These are phyloP conservation scores for Citrullus colocynthis DNA, from an alignment of 306 rosid species.

Conservation along the genomic window DNA sequence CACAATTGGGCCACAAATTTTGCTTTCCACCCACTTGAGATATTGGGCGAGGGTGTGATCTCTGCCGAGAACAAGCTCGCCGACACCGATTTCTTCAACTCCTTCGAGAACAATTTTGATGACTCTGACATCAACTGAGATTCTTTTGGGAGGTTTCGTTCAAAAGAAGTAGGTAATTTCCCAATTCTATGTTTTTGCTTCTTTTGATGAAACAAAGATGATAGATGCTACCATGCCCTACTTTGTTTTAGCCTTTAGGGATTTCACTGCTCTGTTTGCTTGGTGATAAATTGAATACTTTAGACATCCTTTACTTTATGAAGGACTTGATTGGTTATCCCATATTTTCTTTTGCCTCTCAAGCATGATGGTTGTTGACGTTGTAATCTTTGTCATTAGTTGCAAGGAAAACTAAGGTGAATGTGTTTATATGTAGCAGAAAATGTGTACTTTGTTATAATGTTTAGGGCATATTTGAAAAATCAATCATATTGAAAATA, in stretches of 20 bases:
- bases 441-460: not conserved
- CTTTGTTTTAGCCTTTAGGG: not conserved
- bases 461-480: too few species aligned
- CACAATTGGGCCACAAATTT: too few species aligned
- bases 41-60: slow-evolving; percentile 46
- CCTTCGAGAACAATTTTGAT: slow-evolving; percentile 67
- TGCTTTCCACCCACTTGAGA: slow-evolving; percentile 32
- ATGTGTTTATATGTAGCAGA: not conserved
- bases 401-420: too few species aligned
- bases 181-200: not conserved
- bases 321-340: not conserved
- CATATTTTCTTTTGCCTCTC: not conserved
- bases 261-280: not conserved
- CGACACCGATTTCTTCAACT: slow-evolving; percentile 72
- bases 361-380: not conserved
- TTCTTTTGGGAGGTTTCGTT: not conserved
- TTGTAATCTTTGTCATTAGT: not conserved
- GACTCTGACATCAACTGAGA: slow-evolving; percentile 57
- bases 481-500: too few species aligned
- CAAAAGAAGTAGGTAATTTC: not conserved
- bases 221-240: not conserved
- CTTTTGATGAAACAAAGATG: not conserved
- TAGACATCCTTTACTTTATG: not conserved
- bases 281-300: not conserved
- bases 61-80: slow-evolving; percentile 56